Percentiles rank a stretch among this genome's conserved stretches.
phyloP scores from a whole-genome alignment of 1,284 basidiomycete species.

The Ustilago nuda region DNA sequence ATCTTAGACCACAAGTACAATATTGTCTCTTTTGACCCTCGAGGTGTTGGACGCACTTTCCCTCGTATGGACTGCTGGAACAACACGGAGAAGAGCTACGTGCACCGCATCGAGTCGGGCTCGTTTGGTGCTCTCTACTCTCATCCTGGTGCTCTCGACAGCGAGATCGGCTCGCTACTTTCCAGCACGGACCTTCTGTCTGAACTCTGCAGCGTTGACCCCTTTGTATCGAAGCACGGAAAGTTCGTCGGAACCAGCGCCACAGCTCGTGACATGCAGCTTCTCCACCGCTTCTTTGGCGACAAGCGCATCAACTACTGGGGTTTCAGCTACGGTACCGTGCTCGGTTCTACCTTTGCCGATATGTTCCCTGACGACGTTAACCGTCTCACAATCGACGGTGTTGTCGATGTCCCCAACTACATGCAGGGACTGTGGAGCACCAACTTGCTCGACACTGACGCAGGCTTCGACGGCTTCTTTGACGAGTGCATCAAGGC shows the following conservation, averaged over 20 bases:
- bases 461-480: conserved; percentile 41
- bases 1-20: conserved; percentile 51
- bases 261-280: conserved; percentile 51
- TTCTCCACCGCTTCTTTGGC: conserved; percentile 49
- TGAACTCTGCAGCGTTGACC: conserved; percentile 34
- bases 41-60: conserved; percentile 47
- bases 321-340: conserved; percentile 59
- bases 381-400: conserved; percentile 50
- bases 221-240: conserved; percentile 22
- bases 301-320: conserved; percentile 50
- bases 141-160: conserved; percentile 33
- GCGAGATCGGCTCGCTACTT: conserved; percentile 34
- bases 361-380: conserved; percentile 57
- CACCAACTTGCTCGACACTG: conserved; percentile 40
- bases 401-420: conserved; percentile 55
- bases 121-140: conserved; percentile 38
- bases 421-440: conserved; percentile 43
- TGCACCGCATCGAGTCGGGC: conserved; percentile 32
- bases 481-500: conserved; percentile 50
- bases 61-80: conserved; percentile 54
- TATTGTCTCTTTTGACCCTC: conserved; percentile 54
- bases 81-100: conserved; percentile 34
- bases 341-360: conserved; percentile 49
- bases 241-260: conserved; percentile 44
- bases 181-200: conserved; percentile 29